Percentiles rank a stretch among this genome's conserved stretches.
Evolutionary conservation across 2,329 filamentous ascomycete genomes (phyloP).

Genomic region (Cladosporium sp.): DNA sequence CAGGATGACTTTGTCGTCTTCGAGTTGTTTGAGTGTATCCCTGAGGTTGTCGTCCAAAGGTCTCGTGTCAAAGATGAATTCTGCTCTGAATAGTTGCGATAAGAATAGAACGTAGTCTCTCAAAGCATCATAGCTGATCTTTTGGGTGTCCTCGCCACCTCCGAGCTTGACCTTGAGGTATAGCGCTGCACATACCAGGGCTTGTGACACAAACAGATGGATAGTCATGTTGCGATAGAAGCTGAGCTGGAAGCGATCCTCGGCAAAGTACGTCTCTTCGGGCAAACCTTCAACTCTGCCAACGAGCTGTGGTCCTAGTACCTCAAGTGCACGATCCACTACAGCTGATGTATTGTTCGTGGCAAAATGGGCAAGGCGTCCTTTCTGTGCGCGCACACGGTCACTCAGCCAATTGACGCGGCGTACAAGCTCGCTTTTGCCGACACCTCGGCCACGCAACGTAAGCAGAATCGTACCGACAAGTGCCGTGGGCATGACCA

Average conservation of each 20-base stretch:
- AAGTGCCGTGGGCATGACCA: conserved; percentile 95
- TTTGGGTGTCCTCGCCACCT: conserved; percentile 73
- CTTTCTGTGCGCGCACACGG: conserved; percentile 78
- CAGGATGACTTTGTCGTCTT: conserved; percentile 71
- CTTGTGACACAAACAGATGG: conserved; percentile 91
- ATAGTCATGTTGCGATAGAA: conserved; percentile 99
- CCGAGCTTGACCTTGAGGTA: conserved; percentile 89
- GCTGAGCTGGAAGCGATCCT: conserved; percentile 90
- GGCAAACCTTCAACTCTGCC: conserved; percentile 73
- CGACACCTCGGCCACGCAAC: conserved; percentile 84
- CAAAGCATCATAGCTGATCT: conserved; percentile 62
- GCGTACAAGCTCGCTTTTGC: conserved; percentile 76
- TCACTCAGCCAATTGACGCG: conserved; percentile 86
- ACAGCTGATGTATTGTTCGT: conserved; percentile 74
- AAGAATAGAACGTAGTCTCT: conserved; percentile 80
- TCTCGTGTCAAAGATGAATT: conserved; percentile 93
- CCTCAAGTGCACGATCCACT: conserved; percentile 83
- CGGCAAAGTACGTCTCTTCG: conserved; percentile 90
- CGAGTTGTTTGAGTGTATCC: conserved; percentile 71
- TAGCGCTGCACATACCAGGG: conserved; percentile 82
- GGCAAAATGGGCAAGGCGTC: conserved; percentile 89
- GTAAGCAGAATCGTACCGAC: conserved; percentile 93
- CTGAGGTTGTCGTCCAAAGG: conserved; percentile 76
- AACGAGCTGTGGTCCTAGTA: conserved; percentile 84
- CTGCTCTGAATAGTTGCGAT: conserved; percentile 87